Evolutionary conservation across 257 asterid species (phyloP).

Genomic region (Craterostigma plantagineum): DNA sequence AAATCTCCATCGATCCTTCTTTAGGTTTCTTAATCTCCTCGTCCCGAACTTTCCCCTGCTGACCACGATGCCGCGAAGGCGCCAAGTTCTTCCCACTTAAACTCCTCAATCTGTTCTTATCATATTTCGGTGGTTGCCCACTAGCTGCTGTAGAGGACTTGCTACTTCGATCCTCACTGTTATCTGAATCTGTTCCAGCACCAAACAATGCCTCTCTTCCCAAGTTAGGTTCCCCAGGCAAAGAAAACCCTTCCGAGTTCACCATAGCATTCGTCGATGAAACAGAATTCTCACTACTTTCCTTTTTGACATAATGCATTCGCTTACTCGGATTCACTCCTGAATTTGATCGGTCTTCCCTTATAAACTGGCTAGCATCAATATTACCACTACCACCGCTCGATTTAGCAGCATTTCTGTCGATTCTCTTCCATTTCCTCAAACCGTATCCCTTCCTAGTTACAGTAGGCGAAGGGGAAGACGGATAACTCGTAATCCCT

Average conservation of each 20-base stretch:
- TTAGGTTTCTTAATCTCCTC: slow-evolving; percentile 43
- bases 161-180: slow-evolving; percentile 51
- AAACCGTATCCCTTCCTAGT: slow-evolving; percentile 39
- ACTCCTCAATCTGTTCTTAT: slow-evolving; percentile 18
- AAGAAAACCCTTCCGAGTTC: slow-evolving; percentile 18
- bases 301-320: slow-evolving; percentile 20
- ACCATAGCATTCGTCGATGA: slow-evolving; percentile 29
- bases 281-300: slow-evolving; percentile 39
- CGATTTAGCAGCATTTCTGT: slow-evolving; percentile 17
- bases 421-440: slow-evolving; percentile 72
- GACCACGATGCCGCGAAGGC: too few relatives aligned
- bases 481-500: slow-evolving; percentile 5
- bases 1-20: slow-evolving; percentile 43
- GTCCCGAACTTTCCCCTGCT: slow-evolving; percentile 18
- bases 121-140: slow-evolving; percentile 20
- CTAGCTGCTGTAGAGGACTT: slow-evolving; percentile 62
- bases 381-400: slow-evolving; percentile 17
- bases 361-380: slow-evolving; percentile 18
- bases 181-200: slow-evolving; percentile 41
- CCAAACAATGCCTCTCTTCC: slow-evolving; percentile 13
- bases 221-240: slow-evolving; percentile 19
- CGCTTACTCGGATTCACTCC: slow-evolving; percentile 18
- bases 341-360: slow-evolving; percentile 18
- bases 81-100: slow-evolving; percentile 26
- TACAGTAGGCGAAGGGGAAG: slow-evolving; percentile 12